Evolutionary conservation across 2,329 filamentous ascomycete genomes (phyloP).

Genomic region (Scleromitrula shiraiana): DNA sequence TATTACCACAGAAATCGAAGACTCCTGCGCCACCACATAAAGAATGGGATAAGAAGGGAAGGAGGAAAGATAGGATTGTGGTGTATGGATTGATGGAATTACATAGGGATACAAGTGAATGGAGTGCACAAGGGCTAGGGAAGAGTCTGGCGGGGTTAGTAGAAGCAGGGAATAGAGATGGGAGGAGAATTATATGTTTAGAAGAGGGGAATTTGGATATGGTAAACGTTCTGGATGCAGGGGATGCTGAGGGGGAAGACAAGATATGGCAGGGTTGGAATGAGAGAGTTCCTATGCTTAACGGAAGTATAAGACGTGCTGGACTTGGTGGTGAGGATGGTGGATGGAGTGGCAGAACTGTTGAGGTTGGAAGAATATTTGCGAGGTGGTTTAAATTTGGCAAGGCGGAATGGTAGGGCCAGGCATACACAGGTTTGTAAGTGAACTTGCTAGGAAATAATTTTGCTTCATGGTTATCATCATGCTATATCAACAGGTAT

Average conservation of each 20-base stretch:
- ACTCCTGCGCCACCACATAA: not conserved
- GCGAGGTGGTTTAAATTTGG: constrained; percentile 58
- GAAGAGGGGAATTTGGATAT: constrained; percentile 31
- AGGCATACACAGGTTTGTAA: not conserved
- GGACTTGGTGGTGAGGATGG: constrained; percentile 39
- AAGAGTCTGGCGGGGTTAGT: constrained; percentile 54
- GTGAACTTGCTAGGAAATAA: not conserved
- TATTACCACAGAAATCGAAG: constrained; percentile 23
- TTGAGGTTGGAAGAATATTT: constrained; percentile 49
- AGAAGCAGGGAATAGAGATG: constrained; percentile 46
- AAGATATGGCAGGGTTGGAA: constrained; percentile 31
- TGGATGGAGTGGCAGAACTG: constrained; percentile 49
- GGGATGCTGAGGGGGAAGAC: constrained; percentile 20
- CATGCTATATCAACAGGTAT: constrained; percentile 28
- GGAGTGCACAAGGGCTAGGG: constrained; percentile 66
- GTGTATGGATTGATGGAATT: constrained; percentile 58
- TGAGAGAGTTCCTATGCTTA: constrained; percentile 54
- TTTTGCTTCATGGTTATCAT: constrained; percentile 20
- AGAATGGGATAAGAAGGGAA: constrained; percentile 6
- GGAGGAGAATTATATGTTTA: constrained; percentile 38
- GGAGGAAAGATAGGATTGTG: constrained; percentile 36
- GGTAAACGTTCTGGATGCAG: constrained; percentile 21
- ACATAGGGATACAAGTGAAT: constrained; percentile 62
- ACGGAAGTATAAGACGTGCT: constrained; percentile 41
- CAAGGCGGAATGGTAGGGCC: constrained; percentile 31